These are phyloP conservation scores for Vinca minor DNA, from an alignment of 257 asterid species.

Conservation along the genomic window DNA sequence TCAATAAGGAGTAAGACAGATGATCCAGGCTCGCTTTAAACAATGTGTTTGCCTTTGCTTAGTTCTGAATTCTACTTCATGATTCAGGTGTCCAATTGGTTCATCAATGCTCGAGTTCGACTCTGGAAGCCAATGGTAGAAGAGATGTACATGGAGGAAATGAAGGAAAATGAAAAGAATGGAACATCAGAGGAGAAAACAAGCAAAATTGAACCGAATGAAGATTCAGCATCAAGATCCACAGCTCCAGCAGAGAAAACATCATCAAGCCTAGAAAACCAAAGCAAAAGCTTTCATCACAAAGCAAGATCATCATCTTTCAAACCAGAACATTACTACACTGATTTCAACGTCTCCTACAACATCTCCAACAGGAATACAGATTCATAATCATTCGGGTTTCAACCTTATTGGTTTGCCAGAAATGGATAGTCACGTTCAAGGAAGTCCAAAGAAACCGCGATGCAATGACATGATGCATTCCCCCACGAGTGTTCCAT, in stretches of 20 bases:
- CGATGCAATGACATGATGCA: constrained; percentile 41
- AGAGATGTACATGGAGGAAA: constrained; percentile 91
- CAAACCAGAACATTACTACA: constrained; percentile 18
- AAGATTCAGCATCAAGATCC: constrained; percentile 49
- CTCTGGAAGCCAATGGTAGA: constrained; percentile 99
- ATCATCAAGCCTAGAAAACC: constrained; percentile 34
- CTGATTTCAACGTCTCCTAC: constrained; percentile 31
- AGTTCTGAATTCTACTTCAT: no score
- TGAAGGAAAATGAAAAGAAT: constrained; percentile 62
- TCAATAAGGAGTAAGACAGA: no score
- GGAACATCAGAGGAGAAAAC: constrained; percentile 43
- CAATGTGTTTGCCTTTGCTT: no score
- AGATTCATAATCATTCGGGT: constrained; percentile 31
- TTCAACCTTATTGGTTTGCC: constrained; percentile 61
- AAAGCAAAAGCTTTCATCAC: no score
- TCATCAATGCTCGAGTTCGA: constrained; percentile 91
- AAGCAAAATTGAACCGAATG: constrained; percentile 40
- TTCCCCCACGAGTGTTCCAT: constrained; percentile 28
- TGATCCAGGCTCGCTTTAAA: no score
- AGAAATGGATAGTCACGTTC: constrained; percentile 48
- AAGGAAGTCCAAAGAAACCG: constrained; percentile 65
- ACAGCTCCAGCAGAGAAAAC: constrained; percentile 28
- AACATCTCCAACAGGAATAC: constrained; percentile 33
- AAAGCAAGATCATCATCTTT: no score
- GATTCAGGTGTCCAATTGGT: constrained; percentile 99